These are phyloP conservation scores for Fusarium hostae DNA, from an alignment of 2,329 filamentous ascomycete genomes.

Conservation along the genomic window DNA sequence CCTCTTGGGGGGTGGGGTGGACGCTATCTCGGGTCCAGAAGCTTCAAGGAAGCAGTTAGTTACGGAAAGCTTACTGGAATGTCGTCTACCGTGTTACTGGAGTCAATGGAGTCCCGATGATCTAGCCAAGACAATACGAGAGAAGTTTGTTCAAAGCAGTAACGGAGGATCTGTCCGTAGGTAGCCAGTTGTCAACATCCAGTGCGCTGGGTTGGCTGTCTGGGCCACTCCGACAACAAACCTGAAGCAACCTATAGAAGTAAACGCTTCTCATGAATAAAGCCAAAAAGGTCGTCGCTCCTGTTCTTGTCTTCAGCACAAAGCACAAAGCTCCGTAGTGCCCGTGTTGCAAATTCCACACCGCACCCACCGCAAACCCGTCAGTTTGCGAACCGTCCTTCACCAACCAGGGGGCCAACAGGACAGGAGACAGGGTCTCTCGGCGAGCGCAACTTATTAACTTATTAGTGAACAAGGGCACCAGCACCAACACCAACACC, in stretches of 20 bases:
- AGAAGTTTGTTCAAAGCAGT: neutral
- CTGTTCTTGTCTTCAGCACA: neutral
- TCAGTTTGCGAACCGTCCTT: constrained; percentile 31
- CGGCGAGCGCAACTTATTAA: constrained; percentile 24
- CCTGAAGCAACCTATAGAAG: constrained; percentile 9
- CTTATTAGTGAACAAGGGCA: constrained; percentile 28
- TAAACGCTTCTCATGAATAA: neutral
- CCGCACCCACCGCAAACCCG: constrained; percentile 45
- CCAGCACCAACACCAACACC: constrained; percentile 16
- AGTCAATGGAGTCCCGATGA: constrained; percentile 4
- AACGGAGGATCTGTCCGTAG: neutral
- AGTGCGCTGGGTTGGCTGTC: neutral
- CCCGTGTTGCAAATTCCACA: constrained; percentile 37
- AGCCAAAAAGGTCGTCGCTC: constrained; percentile 11
- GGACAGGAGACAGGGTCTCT: constrained; percentile 19
- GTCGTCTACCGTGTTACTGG: constrained; percentile 21
- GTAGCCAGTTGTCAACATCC: neutral
- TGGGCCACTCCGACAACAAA: constrained; percentile 10
- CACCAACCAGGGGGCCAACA: constrained; percentile 25
- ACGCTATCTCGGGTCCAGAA: constrained; percentile 20
- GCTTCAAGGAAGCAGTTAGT: constrained; percentile 27
- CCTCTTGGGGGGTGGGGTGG: neutral
- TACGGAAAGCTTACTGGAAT: constrained; percentile 28
- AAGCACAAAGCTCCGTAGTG: constrained; percentile 12
- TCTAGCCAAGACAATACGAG: constrained; percentile 12